Conservation (phyloP, 176 grass and related monocot species). For the Puccinellia tenuiflora region DNA sequence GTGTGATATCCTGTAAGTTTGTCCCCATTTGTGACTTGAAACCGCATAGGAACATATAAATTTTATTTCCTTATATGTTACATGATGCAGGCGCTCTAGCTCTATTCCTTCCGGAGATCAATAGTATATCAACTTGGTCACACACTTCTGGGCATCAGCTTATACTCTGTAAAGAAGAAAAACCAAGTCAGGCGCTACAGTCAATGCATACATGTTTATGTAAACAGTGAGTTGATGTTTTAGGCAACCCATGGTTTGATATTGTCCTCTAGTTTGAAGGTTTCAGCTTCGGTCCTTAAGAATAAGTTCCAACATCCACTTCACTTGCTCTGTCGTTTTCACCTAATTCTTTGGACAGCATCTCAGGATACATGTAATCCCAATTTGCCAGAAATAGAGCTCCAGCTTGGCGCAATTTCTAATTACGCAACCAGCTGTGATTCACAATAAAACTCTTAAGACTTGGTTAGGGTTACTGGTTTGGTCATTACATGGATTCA, state of each 20-base stretch:
- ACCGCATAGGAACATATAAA: neutral
- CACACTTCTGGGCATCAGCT: neutral
- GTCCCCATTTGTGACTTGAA: neutral
- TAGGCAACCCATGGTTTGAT: neutral
- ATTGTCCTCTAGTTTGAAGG: neutral
- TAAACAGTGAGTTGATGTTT: neutral
- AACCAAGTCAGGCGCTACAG: neutral
- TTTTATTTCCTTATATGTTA: neutral
- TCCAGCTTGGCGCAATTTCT: neutral
- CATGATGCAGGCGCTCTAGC: neutral
- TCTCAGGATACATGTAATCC: neutral
- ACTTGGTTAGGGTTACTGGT: neutral
- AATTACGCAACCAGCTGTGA: neutral
- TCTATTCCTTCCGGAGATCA: constrained; percentile 3
- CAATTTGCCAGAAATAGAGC: neutral
- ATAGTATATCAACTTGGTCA: neutral
- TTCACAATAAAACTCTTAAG: neutral
- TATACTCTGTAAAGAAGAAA: neutral
- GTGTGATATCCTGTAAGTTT: neutral
- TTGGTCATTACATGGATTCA: neutral
- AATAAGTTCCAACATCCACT: neutral
- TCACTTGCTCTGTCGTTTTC: neutral
- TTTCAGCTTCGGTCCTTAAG: neutral
- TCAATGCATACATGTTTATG: neutral
- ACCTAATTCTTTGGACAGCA: neutral